Evolutionary conservation across 2,329 filamentous ascomycete genomes (phyloP).

Genomic region (Alternaria angustiovoidea): DNA sequence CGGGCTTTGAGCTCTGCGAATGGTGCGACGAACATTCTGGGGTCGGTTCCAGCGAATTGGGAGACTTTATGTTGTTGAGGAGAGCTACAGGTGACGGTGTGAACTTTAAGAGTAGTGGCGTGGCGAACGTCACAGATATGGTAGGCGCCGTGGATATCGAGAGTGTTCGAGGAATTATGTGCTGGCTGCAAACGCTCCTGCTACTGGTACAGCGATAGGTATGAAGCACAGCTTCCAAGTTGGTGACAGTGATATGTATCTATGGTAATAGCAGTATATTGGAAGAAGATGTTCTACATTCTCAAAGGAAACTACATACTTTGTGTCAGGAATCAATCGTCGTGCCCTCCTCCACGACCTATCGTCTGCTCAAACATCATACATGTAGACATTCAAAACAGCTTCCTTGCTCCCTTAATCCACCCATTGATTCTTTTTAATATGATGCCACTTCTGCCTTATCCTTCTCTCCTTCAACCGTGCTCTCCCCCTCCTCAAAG

Average conservation of each 20-base stretch:
- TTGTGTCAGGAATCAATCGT: background rate
- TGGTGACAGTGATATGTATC: no score
- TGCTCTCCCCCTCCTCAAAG: constrained; percentile 16
- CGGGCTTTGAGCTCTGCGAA: background rate
- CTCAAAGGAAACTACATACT: background rate
- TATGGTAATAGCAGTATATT: background rate
- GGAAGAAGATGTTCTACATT: background rate
- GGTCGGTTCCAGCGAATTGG: background rate
- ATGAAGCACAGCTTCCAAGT: background rate
- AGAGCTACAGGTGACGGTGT: background rate
- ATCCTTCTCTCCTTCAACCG: background rate
- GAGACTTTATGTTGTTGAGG: background rate
- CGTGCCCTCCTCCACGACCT: background rate
- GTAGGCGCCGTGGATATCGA: background rate
- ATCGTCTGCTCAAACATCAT: background rate
- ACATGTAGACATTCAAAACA: background rate
- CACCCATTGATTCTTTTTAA: background rate
- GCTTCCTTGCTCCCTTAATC: background rate
- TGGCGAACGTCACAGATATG: background rate
- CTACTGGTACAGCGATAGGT: background rate
- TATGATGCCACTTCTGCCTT: constrained; percentile 5
- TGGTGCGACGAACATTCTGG: background rate
- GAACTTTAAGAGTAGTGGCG: background rate
- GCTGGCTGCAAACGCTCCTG: background rate
- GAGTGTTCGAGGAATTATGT: background rate